Conservation (phyloP, 495 filamentous ascomycete genomes). For the Penicillium riverlandense region DNA sequence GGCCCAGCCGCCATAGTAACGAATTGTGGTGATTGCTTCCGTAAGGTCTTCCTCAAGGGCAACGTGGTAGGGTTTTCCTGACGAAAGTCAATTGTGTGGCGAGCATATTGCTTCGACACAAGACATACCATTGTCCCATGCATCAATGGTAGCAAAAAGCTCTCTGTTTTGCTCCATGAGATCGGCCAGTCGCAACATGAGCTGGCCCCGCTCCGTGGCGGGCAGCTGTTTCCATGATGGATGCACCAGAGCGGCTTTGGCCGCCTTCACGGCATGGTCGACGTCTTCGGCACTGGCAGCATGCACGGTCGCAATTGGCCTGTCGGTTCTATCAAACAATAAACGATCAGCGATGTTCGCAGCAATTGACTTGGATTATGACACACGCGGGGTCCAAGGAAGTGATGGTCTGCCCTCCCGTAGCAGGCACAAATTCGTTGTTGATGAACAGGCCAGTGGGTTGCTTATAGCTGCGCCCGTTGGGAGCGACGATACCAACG, state of each 20-base stretch:
- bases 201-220: slow-evolving; percentile 63
- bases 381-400: slow-evolving; percentile 63
- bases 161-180: slow-evolving; percentile 67
- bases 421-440: slow-evolving; percentile 79
- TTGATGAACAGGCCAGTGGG: slow-evolving; percentile 90
- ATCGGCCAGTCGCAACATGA: slow-evolving; percentile 73
- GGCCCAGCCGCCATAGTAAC: slow-evolving; percentile 87
- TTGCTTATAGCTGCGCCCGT: slow-evolving; percentile 74
- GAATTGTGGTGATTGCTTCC: slow-evolving; percentile 63
- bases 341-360: too few species aligned
- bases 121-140: slow-evolving; percentile 77
- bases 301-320: slow-evolving; percentile 77
- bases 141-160: slow-evolving; percentile 81
- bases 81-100: slow-evolving; percentile 20
- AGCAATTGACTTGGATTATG: background rate
- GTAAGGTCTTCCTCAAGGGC: slow-evolving; percentile 65
- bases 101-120: background rate
- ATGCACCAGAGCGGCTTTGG: slow-evolving; percentile 75
- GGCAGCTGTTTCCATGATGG: slow-evolving; percentile 76
- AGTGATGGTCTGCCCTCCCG: slow-evolving; percentile 62
- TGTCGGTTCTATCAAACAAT: slow-evolving; percentile 55
- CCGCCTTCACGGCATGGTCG: slow-evolving; percentile 76
- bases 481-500: slow-evolving; percentile 76
- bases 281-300: slow-evolving; percentile 78
- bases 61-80: slow-evolving; percentile 67